Base-by-base conservation (phyloP, 257 asterid genomes). In the Ballota nigra region DNA sequence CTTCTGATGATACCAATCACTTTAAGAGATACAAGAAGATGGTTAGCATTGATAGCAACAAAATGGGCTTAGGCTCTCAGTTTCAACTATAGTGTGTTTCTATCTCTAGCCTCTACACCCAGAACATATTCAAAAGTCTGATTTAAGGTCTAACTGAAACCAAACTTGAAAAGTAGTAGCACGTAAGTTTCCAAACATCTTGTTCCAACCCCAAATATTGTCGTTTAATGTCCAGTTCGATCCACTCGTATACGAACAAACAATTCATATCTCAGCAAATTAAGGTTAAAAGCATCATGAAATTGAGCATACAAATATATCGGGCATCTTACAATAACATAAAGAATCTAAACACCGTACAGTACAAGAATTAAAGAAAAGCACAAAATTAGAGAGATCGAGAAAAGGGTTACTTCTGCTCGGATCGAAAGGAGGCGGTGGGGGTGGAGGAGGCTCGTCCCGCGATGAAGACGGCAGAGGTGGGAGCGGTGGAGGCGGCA, bases 1-100 rank as follows among this genome's bases (percentile, higher is more conserved):
- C 98, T 86, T 84, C 86, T 84, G 69, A 91, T 87, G 23, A 91
- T 87, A 11, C 97, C 98, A 77, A 93, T 82, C 98, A 87, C 96
- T 93, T 34, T 73, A 82, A 77, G 36, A 62, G 36, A 47, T 63
- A 66, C 63, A 70, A 63, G 40, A 75, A 59, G 3, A 73, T 6
- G 68, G 49, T 51, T 24, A 49, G 29, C 64, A 41, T 56, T 22
- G 13, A 40, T 73, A 24, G 24, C 63, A 43, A 64, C 71, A 76
- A 63, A 45, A 62, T 28, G 13, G 29, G 12, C 4, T 3, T 6
- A 12, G 13, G 53, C n/a, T 5, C 3, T 24, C 22, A 68, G 9
- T 66, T 51, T 51, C 47, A 23, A 59, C 51, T 38, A n/a, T n/a
- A 24, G n/a, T 20, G 68, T 8, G 29, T n/a, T 59, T n/a, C 23